These are phyloP conservation scores for Histomonas meleagridis DNA, from an alignment of 208 protist genomes.

Conservation along the genomic window DNA sequence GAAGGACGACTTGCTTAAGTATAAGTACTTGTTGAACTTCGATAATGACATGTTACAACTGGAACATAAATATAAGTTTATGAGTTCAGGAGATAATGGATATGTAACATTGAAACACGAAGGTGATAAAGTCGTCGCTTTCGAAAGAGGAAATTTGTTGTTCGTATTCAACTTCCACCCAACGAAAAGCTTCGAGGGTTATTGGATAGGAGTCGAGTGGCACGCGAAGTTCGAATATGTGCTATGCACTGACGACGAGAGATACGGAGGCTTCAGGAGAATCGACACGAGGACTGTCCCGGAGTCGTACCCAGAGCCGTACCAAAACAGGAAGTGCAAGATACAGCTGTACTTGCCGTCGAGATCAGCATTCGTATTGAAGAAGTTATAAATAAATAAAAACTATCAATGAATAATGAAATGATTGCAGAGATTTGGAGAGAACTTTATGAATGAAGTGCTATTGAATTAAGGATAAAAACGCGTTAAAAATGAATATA, in stretches of 20 bases:
- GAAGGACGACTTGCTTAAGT: slow-evolving; percentile 58
- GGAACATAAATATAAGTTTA: slow-evolving; percentile 41
- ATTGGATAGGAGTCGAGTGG: neutral
- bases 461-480: too few relatives aligned
- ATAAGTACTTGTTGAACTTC: slow-evolving; percentile 59
- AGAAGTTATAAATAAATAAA: neutral
- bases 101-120: neutral
- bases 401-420: too few relatives aligned
- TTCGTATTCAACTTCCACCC: slow-evolving; percentile 40
- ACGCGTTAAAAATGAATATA: too few relatives aligned
- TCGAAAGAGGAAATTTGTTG: slow-evolving; percentile 17
- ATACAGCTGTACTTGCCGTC: neutral
- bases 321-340: neutral
- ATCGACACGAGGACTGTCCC: neutral
- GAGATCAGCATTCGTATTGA: neutral
- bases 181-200: neutral
- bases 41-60: slow-evolving; percentile 58
- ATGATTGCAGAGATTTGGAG: too few relatives aligned
- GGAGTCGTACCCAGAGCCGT: neutral
- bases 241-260: neutral
- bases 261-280: neutral
- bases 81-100: neutral
- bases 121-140: slow-evolving; percentile 1
- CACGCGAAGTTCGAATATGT: neutral
- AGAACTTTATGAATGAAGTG: too few relatives aligned